Evolutionary conservation across 768 basidiomycete species (phyloP).

Genomic region (Sporobolomyces phaffii): DNA sequence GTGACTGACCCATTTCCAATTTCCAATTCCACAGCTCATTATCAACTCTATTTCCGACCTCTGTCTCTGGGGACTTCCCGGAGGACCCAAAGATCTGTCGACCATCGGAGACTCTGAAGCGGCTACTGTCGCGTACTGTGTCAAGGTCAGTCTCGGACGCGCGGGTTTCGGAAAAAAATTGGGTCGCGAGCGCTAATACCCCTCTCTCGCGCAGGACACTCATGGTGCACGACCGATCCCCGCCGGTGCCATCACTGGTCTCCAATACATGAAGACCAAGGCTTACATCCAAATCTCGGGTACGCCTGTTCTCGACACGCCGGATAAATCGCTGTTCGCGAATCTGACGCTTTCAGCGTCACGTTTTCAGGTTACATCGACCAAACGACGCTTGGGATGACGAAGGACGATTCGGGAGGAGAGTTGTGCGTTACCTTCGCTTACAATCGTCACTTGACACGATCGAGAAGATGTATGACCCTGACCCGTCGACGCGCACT

Average conservation of each 20-base stretch:
- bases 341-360: background rate
- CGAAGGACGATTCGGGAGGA: conserved; percentile 59
- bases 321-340: no score
- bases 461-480: no score
- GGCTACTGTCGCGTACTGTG: conserved; percentile 42
- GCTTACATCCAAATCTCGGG: conserved; percentile 41
- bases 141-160: conserved; percentile 21
- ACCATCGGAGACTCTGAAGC: conserved; percentile 32
- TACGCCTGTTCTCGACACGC: background rate
- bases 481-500: no score
- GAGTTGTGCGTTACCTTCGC: no score
- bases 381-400: conserved; percentile 57
- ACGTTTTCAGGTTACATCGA: conserved; percentile 54
- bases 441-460: no score
- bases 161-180: no score
- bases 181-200: background rate
- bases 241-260: conserved; percentile 56
- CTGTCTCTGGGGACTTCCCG: conserved; percentile 30
- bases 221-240: conserved; percentile 68
- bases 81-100: conserved; percentile 4
- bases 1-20: no score
- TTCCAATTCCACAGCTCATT: conserved; percentile 41
- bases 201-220: conserved; percentile 42
- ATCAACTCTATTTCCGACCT: conserved; percentile 39
- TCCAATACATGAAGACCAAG: conserved; percentile 49